Percentiles rank a stretch among this genome's conserved stretches.
phyloP scores from a whole-genome alignment of 345 rosid species.

The Lagerstroemia speciosa region DNA sequence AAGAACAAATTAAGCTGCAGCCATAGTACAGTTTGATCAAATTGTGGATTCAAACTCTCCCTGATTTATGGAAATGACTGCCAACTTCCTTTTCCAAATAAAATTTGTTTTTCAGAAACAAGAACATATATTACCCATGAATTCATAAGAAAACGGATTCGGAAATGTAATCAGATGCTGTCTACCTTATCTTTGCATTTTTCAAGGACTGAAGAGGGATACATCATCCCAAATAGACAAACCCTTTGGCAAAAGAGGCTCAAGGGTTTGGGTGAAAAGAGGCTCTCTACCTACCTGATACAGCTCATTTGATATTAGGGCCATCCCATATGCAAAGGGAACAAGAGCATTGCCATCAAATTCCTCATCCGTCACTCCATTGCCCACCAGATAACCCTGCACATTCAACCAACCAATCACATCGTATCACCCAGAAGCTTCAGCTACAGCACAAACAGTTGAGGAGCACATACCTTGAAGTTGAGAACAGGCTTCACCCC shows the following conservation, averaged over 20 bases:
- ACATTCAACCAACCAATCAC: neutral
- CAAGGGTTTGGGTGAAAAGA: neutral
- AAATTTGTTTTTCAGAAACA: neutral
- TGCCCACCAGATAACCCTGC: constrained; percentile 92
- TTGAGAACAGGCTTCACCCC: constrained; percentile 52
- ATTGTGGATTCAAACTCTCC: neutral
- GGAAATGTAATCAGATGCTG: neutral
- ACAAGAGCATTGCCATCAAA: constrained; percentile 84
- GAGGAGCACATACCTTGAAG: constrained; percentile 41
- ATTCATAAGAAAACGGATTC: neutral
- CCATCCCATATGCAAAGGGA: constrained; percentile 92
- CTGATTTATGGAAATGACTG: neutral
- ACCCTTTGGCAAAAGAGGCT: neutral
- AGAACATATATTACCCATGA: neutral
- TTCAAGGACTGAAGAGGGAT: neutral
- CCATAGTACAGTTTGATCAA: neutral
- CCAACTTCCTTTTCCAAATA: neutral
- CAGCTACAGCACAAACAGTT: neutral
- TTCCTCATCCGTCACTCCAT: constrained; percentile 67
- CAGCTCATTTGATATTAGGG: constrained; percentile 64
- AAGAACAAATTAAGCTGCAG: neutral
- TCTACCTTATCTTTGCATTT: neutral
- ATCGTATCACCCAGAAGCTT: neutral
- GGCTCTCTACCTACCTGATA: constrained; percentile 40
- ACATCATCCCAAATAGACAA: neutral